Evolutionary conservation across 495 filamentous ascomycete genomes (phyloP), one percentile per base, ranked within the genome.

Genomic region (Hypoxylon perforatum): DNA sequence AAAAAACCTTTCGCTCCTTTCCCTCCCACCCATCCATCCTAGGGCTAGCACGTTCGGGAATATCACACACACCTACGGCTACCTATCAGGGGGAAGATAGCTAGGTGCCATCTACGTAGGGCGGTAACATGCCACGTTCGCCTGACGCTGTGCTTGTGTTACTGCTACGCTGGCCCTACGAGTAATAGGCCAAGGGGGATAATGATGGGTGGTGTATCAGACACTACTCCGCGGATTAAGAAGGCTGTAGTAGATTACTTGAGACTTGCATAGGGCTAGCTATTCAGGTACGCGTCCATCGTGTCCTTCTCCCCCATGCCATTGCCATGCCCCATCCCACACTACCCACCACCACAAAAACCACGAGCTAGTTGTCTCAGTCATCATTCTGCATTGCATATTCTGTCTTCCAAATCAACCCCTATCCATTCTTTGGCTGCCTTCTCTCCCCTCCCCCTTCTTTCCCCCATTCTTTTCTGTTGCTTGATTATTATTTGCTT

Each of bases 201-300:
- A 4, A 18, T 7, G 41, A 10, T 44, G 17, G 41, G 7, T 18
- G 41, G 41, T n/a, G 38, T 15, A 15, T 44, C 8, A 44, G 17
- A 15, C 11, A 33, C 30, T 33, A 33, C 30, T 33, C 30, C 30
- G 30, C 30, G 30, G 30, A 33, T 3, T 3, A 28, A 8, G 25
- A 28, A 10, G 30, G 30, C 30, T 33, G 30, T 33, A 33, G 30
- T 28, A 8, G 25, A 28, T 28, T 3, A 10, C 11, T 4, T 33
- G 11, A 33, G 30, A 33, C 30, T 33, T 33, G 35, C 35, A 58
- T 51, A 60, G 25, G 23, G 23, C 57, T 52, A 33, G 36, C 30
- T 33, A 33, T 10, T 51, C 57, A 61, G 47, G 57, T 41, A 61
- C 57, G 35, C 47, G 33, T 35, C n/a, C n/a, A n/a, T n/a, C n/a